Evolutionary conservation across 2,329 filamentous ascomycete species (phyloP).

Genomic region (Xylariaceae sp.): DNA sequence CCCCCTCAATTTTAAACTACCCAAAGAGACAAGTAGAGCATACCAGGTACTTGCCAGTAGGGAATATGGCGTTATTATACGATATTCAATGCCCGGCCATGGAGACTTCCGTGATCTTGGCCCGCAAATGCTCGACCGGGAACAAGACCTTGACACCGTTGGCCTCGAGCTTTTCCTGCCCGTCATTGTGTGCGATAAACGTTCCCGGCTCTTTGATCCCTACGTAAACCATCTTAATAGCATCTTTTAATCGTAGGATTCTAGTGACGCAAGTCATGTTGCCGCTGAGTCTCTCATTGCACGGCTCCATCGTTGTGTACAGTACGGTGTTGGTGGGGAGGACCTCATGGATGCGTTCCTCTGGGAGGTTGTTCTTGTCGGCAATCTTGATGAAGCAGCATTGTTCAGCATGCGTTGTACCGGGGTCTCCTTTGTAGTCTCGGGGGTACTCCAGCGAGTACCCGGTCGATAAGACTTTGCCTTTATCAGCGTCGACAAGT

Average conservation of each 20-base stretch:
- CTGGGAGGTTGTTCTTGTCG: conserved; percentile 45
- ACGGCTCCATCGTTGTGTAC: conserved; percentile 56
- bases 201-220: conserved; percentile 48
- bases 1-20: too few relatives aligned
- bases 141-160: conserved; percentile 33
- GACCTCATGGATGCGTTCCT: conserved; percentile 46
- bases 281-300: conserved; percentile 50
- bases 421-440: conserved; percentile 48
- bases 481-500: conserved; percentile 41
- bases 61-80: too few relatives aligned
- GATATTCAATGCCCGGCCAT: conserved; percentile 9
- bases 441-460: too few relatives aligned
- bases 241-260: conserved; percentile 37
- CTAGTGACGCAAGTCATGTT: conserved; percentile 47
- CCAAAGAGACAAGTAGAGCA: too few relatives aligned
- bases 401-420: conserved; percentile 51
- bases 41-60: too few relatives aligned
- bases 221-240: conserved; percentile 45
- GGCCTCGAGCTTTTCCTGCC: conserved; percentile 36
- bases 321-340: conserved; percentile 49
- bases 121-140: background rate
- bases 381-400: conserved; percentile 54
- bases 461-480: conserved; percentile 48
- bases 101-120: background rate
- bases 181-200: conserved; percentile 45